Percentiles rank a stretch among this genome's conserved stretches.
Conservation (phyloP, 768 basidiomycete species). For the Termitomyces titanicus region DNA sequence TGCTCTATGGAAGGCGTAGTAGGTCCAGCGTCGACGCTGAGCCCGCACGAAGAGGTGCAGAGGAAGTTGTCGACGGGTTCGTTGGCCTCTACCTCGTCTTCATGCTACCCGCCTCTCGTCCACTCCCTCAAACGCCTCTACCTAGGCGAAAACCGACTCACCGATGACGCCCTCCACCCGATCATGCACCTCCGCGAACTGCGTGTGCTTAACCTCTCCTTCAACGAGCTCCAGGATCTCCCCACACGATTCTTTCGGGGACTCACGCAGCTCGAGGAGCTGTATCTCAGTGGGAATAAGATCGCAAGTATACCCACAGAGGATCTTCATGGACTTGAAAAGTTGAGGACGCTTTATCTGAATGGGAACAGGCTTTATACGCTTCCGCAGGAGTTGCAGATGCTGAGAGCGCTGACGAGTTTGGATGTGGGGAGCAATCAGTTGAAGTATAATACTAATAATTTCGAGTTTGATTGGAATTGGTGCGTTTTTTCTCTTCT, state of each 20-base stretch:
- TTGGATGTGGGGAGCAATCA: conserved; percentile 93
- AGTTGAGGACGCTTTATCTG: conserved; percentile 73
- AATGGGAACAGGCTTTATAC: conserved; percentile 95
- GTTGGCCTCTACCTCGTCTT: conserved; percentile 1
- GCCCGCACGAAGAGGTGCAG: conserved; percentile 16
- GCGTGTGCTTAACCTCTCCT: conserved; percentile 83
- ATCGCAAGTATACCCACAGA: conserved; percentile 87
- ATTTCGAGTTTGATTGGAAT: conserved; percentile 99
- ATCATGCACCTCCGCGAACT: conserved; percentile 77
- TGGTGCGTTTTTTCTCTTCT: conserved; percentile 53
- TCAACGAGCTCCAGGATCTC: conserved; percentile 91
- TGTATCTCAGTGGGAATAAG: conserved; percentile 96
- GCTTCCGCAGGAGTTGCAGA: conserved; percentile 85
- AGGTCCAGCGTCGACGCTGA: conserved; percentile 5
- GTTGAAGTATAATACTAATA: conserved; percentile 96
- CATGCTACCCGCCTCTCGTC: conserved; percentile 38
- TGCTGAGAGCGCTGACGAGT: conserved; percentile 71
- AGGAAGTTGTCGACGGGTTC: conserved; percentile 34
- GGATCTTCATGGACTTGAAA: conserved; percentile 70
- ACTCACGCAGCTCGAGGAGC: conserved; percentile 68
- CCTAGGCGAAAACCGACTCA: conserved; percentile 86
- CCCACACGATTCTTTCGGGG: conserved; percentile 74
- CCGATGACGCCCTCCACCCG: conserved; percentile 73
- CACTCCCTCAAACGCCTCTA: conserved; percentile 74
- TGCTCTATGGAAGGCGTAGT: neutral